Evolutionary conservation across 306 rosid species (phyloP).

Genomic region (Gleditsia sinensis): DNA sequence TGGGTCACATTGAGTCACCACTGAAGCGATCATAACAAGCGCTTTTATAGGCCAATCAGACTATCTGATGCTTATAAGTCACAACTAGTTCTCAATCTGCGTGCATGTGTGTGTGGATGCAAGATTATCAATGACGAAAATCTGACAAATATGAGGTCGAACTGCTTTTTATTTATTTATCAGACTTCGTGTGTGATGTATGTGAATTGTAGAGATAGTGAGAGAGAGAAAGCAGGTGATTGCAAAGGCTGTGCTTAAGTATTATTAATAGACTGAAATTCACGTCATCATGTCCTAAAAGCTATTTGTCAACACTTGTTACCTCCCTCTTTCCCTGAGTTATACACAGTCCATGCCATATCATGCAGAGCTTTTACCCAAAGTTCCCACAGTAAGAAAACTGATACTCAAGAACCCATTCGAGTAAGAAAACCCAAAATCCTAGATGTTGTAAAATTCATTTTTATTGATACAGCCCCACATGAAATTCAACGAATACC

Average conservation of each 20-base stretch:
- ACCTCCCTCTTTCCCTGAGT: neutral
- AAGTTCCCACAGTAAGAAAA: neutral
- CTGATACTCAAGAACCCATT: slow-evolving; percentile 10
- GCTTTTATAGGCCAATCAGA: neutral
- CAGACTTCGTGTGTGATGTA: neutral
- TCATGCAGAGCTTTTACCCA: neutral
- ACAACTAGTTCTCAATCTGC: neutral
- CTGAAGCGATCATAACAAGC: neutral
- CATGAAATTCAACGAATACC: neutral
- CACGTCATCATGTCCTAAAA: neutral
- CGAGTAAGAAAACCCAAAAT: slow-evolving; percentile 33
- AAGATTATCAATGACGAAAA: neutral
- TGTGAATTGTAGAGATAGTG: neutral
- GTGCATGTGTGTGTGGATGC: neutral
- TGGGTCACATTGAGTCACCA: neutral
- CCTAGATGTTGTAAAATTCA: slow-evolving; percentile 19
- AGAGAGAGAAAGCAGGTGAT: neutral
- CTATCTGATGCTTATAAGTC: neutral
- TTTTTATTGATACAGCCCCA: neutral
- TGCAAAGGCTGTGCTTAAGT: neutral
- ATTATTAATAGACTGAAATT: neutral
- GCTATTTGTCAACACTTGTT: neutral
- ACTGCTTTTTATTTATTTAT: neutral
- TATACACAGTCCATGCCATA: neutral
- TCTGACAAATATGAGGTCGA: neutral